phyloP scores from a whole-genome alignment of 2,329 filamentous ascomycete genomes.

The Parasarocladium wereldwijsianum region DNA sequence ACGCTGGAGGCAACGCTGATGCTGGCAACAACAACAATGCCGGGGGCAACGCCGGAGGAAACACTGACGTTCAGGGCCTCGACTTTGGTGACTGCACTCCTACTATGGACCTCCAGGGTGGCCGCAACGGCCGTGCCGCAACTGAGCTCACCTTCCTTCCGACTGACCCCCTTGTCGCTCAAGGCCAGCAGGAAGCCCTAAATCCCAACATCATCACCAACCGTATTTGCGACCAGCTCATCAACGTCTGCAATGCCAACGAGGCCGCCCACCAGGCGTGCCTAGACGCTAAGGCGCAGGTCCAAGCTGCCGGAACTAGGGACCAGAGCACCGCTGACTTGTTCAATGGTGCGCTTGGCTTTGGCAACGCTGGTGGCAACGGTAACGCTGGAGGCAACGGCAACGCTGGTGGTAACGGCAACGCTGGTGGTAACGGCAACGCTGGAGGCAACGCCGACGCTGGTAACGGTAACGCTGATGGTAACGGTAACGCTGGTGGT shows the following conservation, averaged over 20 bases:
- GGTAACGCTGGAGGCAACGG: conserved; percentile 6
- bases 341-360: conserved; percentile 26
- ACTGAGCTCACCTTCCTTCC: conserved; percentile 55
- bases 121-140: conserved; percentile 38
- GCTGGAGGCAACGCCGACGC: conserved; percentile 9
- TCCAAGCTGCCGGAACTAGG: conserved; percentile 31
- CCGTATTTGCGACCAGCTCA: conserved; percentile 54
- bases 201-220: conserved; percentile 65
- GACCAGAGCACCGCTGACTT: conserved; percentile 32
- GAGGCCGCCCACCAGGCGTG: conserved; percentile 41
- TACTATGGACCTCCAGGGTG: conserved; percentile 44
- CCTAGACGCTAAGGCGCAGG: conserved; percentile 34
- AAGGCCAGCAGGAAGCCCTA: conserved; percentile 48
- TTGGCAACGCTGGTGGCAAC: conserved; percentile 3
- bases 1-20: conserved; percentile 7
- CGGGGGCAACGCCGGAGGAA: conserved; percentile 6
- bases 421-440: conserved; percentile 7
- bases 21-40: conserved; percentile 8
- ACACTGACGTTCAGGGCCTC: too few relatives aligned
- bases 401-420: conserved; percentile 5
- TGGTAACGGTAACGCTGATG: conserved; percentile 8
- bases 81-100: conserved; percentile 36
- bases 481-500: conserved; percentile 7
- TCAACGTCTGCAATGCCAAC: conserved; percentile 50
- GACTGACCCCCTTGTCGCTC: conserved; percentile 44